Evolutionary conservation across 257 asterid genomes (phyloP).

Genomic region (Ilex aquifolium): DNA sequence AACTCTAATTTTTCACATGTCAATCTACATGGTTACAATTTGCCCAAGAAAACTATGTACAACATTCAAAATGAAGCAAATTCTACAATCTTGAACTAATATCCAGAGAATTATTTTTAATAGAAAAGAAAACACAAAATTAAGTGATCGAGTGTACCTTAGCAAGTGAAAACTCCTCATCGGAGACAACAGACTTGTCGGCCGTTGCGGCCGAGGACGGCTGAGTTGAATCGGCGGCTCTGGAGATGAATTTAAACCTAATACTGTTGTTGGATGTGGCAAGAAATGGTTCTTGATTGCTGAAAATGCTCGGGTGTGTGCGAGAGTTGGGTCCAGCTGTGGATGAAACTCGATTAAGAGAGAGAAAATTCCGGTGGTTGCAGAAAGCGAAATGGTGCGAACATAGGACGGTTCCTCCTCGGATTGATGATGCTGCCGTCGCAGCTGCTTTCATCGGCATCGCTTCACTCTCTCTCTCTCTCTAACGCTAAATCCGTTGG

Average conservation of each 20-base stretch:
- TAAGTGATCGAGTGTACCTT: conserved; percentile 33
- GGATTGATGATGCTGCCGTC: conserved; percentile 15
- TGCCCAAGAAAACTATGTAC: no score
- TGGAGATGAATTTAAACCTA: conserved; percentile 28
- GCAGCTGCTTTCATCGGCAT: conserved; percentile 19
- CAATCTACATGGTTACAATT: no score
- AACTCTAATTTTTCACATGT: no score
- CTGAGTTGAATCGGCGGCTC: conserved; percentile 86
- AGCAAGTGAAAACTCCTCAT: conserved; percentile 70
- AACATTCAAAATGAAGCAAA: no score
- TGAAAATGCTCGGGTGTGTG: conserved; percentile 4
- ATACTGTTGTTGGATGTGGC: conserved; percentile 17
- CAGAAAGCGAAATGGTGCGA: conserved; percentile 28
- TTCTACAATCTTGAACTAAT: no score
- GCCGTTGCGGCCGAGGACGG: conserved; percentile 31
- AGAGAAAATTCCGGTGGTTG: conserved; percentile 18
- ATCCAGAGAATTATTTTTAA: no score
- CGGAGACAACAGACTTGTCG: conserved; percentile 49
- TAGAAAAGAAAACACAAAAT: no score
- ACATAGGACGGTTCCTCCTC: conserved; percentile 34
- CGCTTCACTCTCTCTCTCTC: background rate
- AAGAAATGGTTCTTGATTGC: conserved; percentile 19
- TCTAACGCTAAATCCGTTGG: background rate
- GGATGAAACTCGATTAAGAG: conserved; percentile 22
- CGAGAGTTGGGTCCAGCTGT: conserved; percentile 3